phyloP scores from a whole-genome alignment of 2,329 filamentous ascomycete species.

The Cordyceps farinosa region DNA sequence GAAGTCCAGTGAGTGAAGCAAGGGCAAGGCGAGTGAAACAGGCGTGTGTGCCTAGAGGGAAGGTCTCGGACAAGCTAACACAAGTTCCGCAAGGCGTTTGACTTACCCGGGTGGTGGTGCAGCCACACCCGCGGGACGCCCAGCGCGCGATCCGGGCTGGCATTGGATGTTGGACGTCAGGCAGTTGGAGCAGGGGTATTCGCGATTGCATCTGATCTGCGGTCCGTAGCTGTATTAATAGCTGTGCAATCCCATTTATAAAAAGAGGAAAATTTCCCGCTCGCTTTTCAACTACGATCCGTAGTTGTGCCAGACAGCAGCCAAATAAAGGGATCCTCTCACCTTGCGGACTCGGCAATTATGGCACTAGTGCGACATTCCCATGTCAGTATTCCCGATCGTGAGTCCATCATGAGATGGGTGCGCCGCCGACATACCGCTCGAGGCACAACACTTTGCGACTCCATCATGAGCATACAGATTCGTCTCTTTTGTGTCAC shows the following conservation, averaged over 20 bases:
- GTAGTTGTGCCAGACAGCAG: neutral
- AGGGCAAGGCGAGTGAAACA: no score
- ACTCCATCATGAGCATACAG: conserved; percentile 6
- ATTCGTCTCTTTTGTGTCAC: neutral
- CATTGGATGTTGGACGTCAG: conserved; percentile 23
- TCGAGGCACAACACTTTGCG: conserved; percentile 16
- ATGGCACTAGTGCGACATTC: conserved; percentile 8
- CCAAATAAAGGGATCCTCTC: neutral
- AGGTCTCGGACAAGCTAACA: neutral
- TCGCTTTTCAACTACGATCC: neutral
- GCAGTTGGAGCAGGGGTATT: conserved; percentile 24
- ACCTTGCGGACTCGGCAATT: conserved; percentile 19
- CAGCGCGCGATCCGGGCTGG: conserved; percentile 18
- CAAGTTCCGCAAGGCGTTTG: neutral
- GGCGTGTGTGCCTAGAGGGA: no score
- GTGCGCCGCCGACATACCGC: conserved; percentile 10
- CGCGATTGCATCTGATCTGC: conserved; percentile 23
- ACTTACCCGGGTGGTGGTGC: conserved; percentile 6
- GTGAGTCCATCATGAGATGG: neutral
- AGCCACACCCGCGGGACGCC: conserved; percentile 11
- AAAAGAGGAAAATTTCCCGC: neutral
- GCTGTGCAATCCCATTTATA: neutral
- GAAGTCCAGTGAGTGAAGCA: neutral
- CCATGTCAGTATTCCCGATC: neutral
- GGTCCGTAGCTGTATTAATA: neutral